A percentile compares a stretch with the other conserved stretches of the same genome.
Evolutionary conservation across 768 basidiomycete species (phyloP).

Genomic region (Artomyces pyxidatus): DNA sequence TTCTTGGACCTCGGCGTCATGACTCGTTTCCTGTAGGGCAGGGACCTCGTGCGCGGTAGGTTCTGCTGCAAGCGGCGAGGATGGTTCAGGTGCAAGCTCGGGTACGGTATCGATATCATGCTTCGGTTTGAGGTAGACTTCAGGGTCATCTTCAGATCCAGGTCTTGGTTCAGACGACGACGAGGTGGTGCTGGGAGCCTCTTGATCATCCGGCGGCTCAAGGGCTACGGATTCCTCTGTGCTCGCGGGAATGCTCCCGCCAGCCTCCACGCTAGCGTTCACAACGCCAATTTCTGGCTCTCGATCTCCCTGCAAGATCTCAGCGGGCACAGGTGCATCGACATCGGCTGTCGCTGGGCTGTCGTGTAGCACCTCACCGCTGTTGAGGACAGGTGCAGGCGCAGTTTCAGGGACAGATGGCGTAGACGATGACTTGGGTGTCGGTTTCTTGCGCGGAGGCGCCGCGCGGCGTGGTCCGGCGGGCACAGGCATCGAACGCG

Average conservation of each 20-base stretch:
- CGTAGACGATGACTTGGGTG: constrained; percentile 2
- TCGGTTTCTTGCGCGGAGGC: constrained; percentile 24
- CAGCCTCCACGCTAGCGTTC: background rate
- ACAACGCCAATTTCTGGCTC: background rate
- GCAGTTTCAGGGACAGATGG: background rate
- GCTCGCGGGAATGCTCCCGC: background rate
- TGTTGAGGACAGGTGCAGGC: background rate
- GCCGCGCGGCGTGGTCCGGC: constrained; percentile 29
- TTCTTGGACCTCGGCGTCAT: too few species aligned
- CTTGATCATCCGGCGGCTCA: background rate
- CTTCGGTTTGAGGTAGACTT: background rate
- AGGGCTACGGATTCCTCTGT: constrained; percentile 7
- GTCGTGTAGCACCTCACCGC: background rate
- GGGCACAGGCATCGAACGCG: constrained; percentile 25
- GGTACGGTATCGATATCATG: too few species aligned
- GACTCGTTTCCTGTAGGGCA: background rate
- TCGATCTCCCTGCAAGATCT: background rate
- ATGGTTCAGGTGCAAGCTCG: background rate
- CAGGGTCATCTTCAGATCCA: constrained; percentile 1
- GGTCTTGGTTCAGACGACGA: constrained; percentile 4
- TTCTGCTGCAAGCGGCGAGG: background rate
- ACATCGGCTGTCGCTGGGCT: background rate
- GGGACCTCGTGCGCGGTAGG: background rate
- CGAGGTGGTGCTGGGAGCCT: background rate
- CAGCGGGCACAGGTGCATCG: background rate